These are phyloP conservation scores for Pyrenophora teres DNA, from an alignment of 2,329 filamentous ascomycete species.

Conservation along the genomic window DNA sequence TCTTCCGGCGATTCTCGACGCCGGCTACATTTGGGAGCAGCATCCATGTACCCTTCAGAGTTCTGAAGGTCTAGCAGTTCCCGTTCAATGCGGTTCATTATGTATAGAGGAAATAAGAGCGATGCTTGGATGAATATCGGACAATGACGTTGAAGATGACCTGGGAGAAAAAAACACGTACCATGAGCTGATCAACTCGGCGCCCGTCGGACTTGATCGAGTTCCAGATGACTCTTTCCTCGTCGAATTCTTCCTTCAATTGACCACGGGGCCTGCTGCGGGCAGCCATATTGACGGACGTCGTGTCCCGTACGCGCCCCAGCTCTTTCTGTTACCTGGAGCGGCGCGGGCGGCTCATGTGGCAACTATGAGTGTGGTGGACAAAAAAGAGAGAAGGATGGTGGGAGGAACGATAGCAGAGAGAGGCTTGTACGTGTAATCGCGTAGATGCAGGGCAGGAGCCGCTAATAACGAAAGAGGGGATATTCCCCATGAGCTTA, in stretches of 20 bases:
- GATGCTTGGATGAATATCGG: background rate
- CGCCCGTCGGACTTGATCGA: slow-evolving; percentile 53
- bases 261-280: slow-evolving; percentile 52
- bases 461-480: slow-evolving; percentile 29
- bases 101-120: background rate
- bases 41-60: too few species aligned
- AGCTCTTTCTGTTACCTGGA: slow-evolving; percentile 15
- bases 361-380: slow-evolving; percentile 11
- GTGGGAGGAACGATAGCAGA: slow-evolving; percentile 9
- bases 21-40: too few species aligned
- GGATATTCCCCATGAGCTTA: slow-evolving; percentile 27
- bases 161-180: slow-evolving; percentile 37
- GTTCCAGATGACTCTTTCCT: slow-evolving; percentile 57
- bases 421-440: slow-evolving; percentile 6
- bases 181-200: slow-evolving; percentile 53
- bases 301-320: slow-evolving; percentile 13
- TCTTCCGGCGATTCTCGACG: too few species aligned
- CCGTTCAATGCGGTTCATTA: background rate
- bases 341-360: slow-evolving; percentile 11
- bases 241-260: slow-evolving; percentile 56
- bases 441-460: slow-evolving; percentile 19
- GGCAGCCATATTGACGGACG: slow-evolving; percentile 48
- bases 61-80: too few species aligned
- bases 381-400: background rate
- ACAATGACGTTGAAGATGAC: background rate